These are phyloP conservation scores for Verticillium longisporum DNA, from an alignment of 2,329 filamentous ascomycete species.

Conservation along the genomic window DNA sequence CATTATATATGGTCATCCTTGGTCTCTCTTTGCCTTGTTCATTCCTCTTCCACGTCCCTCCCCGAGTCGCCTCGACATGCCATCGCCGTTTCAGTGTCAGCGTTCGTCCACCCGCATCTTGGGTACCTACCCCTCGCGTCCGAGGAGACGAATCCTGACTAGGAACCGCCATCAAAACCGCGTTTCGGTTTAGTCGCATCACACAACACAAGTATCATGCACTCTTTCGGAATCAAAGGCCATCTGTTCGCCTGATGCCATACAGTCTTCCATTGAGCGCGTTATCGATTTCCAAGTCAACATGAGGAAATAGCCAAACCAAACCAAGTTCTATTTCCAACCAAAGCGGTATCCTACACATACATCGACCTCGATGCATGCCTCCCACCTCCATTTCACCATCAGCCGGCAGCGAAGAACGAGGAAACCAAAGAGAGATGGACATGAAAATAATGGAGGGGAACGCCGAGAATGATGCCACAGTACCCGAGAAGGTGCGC, in stretches of 20 bases:
- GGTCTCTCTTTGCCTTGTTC: no score
- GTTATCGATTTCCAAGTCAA: background rate
- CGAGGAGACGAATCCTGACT: no score
- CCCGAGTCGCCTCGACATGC: no score
- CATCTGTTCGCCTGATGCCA: background rate
- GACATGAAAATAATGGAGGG: background rate
- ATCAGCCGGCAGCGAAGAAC: background rate
- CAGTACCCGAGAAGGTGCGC: background rate
- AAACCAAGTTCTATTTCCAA: background rate
- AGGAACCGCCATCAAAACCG: no score
- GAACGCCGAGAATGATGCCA: constrained; percentile 7
- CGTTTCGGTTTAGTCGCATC: no score
- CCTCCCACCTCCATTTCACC: background rate
- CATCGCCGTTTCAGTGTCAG: no score
- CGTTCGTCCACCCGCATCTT: no score
- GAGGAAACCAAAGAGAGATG: background rate
- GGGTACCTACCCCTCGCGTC: no score
- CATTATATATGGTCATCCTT: no score
- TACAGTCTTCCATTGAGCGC: background rate
- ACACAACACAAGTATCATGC: no score
- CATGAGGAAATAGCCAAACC: background rate
- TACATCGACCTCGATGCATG: background rate
- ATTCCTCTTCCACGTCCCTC: no score
- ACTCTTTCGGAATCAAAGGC: background rate
- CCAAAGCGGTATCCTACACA: background rate